A percentile compares a stretch with the other conserved stretches of the same genome.
These are phyloP conservation scores for Panellus pusillus DNA, from an alignment of 768 basidiomycete species.

Conservation along the genomic window DNA sequence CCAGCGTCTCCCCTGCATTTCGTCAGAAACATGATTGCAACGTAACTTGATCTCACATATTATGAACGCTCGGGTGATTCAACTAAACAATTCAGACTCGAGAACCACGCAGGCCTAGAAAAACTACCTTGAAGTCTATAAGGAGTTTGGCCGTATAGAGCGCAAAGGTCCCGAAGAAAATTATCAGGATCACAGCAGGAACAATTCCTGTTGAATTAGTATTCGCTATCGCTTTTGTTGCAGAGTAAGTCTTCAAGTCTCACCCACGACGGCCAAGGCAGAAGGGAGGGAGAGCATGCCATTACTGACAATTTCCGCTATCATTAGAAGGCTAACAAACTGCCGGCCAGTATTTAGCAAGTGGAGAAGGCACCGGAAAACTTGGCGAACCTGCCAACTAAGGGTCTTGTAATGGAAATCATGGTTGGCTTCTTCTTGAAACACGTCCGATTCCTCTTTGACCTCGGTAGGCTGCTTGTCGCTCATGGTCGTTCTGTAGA, in stretches of 20 bases:
- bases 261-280: conserved; percentile 52
- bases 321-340: conserved; percentile 54
- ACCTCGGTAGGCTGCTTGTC: not conserved
- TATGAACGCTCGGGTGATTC: conserved; percentile 54
- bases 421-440: conserved; percentile 42
- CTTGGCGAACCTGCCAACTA: conserved; percentile 45
- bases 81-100: conserved; percentile 22
- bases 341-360: conserved; percentile 17
- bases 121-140: conserved; percentile 55
- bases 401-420: conserved; percentile 55
- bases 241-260: conserved; percentile 3
- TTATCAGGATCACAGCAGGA: conserved; percentile 51
- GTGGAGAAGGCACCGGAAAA: not conserved
- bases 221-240: not conserved
- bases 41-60: conserved; percentile 36
- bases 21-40: not conserved
- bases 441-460: conserved; percentile 36
- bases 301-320: conserved; percentile 58
- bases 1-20: conserved; percentile 48
- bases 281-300: conserved; percentile 56
- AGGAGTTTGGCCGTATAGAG: conserved; percentile 53
- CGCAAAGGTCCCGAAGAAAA: conserved; percentile 52
- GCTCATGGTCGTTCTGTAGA: too few species aligned
- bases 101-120: conserved; percentile 26
- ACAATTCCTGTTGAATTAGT: conserved; percentile 40